These are phyloP conservation scores for Schoenoplectus triqueter DNA, from an alignment of 202 grass and related monocot genomes.

Conservation along the genomic window DNA sequence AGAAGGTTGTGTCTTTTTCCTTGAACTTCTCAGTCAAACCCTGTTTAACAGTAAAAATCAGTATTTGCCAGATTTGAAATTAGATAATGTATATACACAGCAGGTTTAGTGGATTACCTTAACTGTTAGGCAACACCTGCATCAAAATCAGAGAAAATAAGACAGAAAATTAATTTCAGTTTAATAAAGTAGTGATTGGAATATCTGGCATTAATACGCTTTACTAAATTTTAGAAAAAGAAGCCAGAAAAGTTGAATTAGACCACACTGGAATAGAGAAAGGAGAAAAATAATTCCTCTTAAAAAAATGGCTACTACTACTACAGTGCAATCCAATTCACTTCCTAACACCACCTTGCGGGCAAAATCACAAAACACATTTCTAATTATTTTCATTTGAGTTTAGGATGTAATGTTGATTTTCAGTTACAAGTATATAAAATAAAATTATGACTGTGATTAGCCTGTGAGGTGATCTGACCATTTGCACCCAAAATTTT, in stretches of 20 bases:
- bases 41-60: slow-evolving; percentile 41
- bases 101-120: slow-evolving; percentile 61
- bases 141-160: slow-evolving; percentile 16
- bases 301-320: not conserved
- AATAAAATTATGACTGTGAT: not conserved
- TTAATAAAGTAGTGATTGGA: not conserved
- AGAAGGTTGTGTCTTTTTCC: slow-evolving; percentile 74
- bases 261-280: not conserved
- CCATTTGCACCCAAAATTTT: not conserved
- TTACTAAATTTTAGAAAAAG: not conserved
- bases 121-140: slow-evolving; percentile 94
- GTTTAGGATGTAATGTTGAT: not conserved
- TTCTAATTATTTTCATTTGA: slow-evolving; percentile 16
- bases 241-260: not conserved
- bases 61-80: slow-evolving; percentile 18
- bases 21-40: slow-evolving; percentile 98
- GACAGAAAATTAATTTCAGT: slow-evolving; percentile 6
- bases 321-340: not conserved
- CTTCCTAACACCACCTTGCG: not conserved
- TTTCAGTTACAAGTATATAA: not conserved
- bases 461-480: not conserved
- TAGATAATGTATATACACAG: not conserved
- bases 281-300: not conserved
- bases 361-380: not conserved
- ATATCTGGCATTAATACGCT: not conserved